Evolutionary conservation across 2,329 filamentous ascomycete genomes (phyloP).

Genomic region (Exophiala xenobiotica): DNA sequence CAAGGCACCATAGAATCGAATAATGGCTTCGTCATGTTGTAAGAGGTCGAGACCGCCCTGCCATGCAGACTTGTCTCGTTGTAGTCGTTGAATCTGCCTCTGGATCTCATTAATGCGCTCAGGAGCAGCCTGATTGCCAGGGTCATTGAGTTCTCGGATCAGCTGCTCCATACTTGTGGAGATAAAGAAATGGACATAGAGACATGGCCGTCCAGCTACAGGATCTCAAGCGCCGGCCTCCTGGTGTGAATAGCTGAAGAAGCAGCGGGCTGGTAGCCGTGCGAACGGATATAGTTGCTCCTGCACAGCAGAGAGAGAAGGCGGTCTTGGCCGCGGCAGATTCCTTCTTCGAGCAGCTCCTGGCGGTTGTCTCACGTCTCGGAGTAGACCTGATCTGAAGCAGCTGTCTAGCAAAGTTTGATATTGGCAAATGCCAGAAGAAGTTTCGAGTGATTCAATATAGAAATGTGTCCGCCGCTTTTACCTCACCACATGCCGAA

Average conservation of each 20-base stretch:
- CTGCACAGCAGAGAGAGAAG: too few relatives aligned
- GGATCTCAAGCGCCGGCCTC: neutral
- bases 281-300: too few relatives aligned
- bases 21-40: slow-evolving; percentile 65
- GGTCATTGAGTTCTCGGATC: slow-evolving; percentile 26
- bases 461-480: too few relatives aligned
- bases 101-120: slow-evolving; percentile 54
- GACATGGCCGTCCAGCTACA: neutral
- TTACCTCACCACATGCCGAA: too few relatives aligned
- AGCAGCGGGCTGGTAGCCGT: neutral
- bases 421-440: too few relatives aligned
- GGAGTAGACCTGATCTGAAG: too few relatives aligned
- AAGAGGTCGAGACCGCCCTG: slow-evolving; percentile 76
- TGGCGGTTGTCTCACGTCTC: too few relatives aligned
- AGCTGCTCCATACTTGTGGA: slow-evolving; percentile 26
- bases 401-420: too few relatives aligned
- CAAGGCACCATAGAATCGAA: slow-evolving; percentile 88
- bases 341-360: too few relatives aligned
- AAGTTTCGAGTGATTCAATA: too few relatives aligned
- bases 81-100: slow-evolving; percentile 72
- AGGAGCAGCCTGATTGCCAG: slow-evolving; percentile 26
- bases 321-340: too few relatives aligned
- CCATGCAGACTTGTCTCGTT: slow-evolving; percentile 81
- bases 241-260: too few relatives aligned
- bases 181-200: neutral